Evolutionary conservation across 768 basidiomycete species (phyloP).

Genomic region (Boletus insuetus): DNA sequence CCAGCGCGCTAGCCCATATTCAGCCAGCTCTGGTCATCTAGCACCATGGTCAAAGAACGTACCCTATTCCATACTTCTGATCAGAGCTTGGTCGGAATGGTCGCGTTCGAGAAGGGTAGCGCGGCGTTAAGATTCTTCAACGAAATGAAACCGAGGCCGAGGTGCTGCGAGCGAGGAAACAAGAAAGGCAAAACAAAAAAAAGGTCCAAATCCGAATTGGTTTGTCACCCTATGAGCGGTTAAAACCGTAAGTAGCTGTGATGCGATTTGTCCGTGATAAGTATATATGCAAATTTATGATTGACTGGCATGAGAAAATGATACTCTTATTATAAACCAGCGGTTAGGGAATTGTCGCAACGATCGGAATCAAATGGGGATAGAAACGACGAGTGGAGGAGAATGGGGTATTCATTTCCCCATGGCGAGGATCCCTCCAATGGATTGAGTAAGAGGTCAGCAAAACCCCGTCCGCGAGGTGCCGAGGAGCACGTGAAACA

Average conservation of each 20-base stretch:
- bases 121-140: conserved; percentile 9
- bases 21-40: conserved; percentile 15
- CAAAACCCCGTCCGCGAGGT: conserved; percentile 18
- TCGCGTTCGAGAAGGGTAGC: conserved; percentile 8
- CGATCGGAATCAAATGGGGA: conserved; percentile 15
- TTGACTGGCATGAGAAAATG: conserved; percentile 26
- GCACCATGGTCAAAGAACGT: conserved; percentile 4
- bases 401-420: conserved; percentile 16
- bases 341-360: conserved; percentile 10
- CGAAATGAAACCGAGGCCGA: conserved; percentile 7
- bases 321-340: conserved; percentile 8
- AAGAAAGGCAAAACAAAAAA: conserved; percentile 1
- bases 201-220: neutral
- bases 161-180: neutral
- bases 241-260: conserved; percentile 21
- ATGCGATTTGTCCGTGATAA: conserved; percentile 13
- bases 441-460: conserved; percentile 4
- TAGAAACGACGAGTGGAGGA: conserved; percentile 8
- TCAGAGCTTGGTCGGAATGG: conserved; percentile 1
- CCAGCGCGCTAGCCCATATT: conserved; percentile 11
- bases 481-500: conserved; percentile 26
- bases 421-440: conserved; percentile 1
- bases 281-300: neutral
- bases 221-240: neutral
- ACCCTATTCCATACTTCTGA: conserved; percentile 4